A percentile compares a stretch with the other conserved stretches of the same genome.
Conservation (phyloP, 768 basidiomycete genomes). For the Hygrophoropsis aurantiaca region DNA sequence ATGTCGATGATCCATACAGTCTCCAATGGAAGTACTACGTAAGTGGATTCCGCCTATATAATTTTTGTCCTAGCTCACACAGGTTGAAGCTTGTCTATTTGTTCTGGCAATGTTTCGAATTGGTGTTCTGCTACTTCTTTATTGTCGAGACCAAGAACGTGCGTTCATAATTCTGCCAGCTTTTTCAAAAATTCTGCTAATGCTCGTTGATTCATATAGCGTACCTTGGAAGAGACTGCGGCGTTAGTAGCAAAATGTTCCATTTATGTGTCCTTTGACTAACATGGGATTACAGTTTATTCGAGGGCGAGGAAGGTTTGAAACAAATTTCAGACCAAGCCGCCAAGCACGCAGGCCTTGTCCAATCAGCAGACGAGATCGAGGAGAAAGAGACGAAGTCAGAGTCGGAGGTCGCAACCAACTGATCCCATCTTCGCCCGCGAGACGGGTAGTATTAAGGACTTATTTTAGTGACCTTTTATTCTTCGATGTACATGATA, state of each 20-base stretch:
- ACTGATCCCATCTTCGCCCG: background rate
- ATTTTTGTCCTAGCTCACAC: background rate
- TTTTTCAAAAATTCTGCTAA: background rate
- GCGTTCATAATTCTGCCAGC: background rate
- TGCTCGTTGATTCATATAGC: background rate
- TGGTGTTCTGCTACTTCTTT: slow-evolving; percentile 36
- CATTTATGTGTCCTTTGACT: too few species aligned
- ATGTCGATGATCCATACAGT: slow-evolving; percentile 5
- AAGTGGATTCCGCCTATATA: slow-evolving; percentile 7
- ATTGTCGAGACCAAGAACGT: slow-evolving; percentile 40
- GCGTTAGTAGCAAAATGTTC: slow-evolving; percentile 7
- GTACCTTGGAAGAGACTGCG: slow-evolving; percentile 18
- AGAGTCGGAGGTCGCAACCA: background rate
- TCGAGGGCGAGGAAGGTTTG: slow-evolving; percentile 8
- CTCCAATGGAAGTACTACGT: slow-evolving; percentile 50
- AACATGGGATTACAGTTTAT: slow-evolving; percentile 10
- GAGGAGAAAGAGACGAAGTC: slow-evolving; percentile 6
- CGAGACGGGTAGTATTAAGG: background rate
- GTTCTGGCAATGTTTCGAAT: slow-evolving; percentile 41
- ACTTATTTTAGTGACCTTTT: background rate
- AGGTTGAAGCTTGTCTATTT: slow-evolving; percentile 34
- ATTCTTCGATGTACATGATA: background rate
- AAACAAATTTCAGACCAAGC: slow-evolving; percentile 1
- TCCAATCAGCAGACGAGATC: background rate
- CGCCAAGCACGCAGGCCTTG: slow-evolving; percentile 1